Evolutionary conservation across 2,329 filamentous ascomycete species (phyloP), one percentile per base, ranked within the genome.

Genomic region (Cryphonectria carpinicola): DNA sequence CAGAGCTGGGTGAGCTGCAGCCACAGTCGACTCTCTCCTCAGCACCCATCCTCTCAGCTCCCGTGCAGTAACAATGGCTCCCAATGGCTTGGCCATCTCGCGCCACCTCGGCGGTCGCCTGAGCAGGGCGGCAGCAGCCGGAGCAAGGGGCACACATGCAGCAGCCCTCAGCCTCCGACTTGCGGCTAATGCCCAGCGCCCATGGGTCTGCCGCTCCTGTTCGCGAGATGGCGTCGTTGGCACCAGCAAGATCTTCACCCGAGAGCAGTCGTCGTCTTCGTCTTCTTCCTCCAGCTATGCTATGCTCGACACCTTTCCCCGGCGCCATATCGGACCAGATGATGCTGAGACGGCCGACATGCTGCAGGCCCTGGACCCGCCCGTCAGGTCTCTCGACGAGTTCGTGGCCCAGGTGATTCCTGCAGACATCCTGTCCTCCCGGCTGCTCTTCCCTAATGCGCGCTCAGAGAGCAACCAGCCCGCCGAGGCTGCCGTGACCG

Each of bases 401-500:
- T 97, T 98, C 78, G 88, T 98, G 58, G 85, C 88, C 76, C 89
- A 97, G 82, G 95, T 98, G 65, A 85, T 98, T 22, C 95, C 95
- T 0, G 82, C 88, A 39, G 90, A 94, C 76, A 93, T 98, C 70
- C 84, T 96, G 68, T 92, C 92, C 19, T 84, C 87, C 70, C 87
- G 87, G 71, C 82, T 89, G 70, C 82, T 95, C 64, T 88, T 93
- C 67, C 82, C 86, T 28, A 79, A 84, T 65, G 82, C 84, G 10
- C 78, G 84, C 70, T 75, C 80, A 69, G 74, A 79, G 72, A 78
- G 80, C 78, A 80, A 69, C 17, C 83, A 79, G 75, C 84, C 75
- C 73, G 80, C 78, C 4, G 77, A 77, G 39, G 73, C 75, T 52
- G 75, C 78, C 35, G 76, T 78, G 41, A 74, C 76, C 22, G 82